Conservation (phyloP, 768 basidiomycete species). For the Rickenella mellea region DNA sequence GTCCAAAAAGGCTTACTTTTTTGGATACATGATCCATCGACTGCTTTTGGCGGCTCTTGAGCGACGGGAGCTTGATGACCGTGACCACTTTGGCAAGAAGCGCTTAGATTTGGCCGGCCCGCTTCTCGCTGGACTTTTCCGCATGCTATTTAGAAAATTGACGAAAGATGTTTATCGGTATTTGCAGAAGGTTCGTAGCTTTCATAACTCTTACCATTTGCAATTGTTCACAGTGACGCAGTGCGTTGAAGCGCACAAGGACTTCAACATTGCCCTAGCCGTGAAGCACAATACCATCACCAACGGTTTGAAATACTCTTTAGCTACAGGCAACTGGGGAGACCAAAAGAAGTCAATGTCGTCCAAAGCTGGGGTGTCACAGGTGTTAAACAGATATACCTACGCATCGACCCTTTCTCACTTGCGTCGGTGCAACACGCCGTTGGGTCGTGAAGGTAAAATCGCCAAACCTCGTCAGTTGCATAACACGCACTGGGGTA, state of each 20-base stretch:
- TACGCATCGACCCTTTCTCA: conserved; percentile 98
- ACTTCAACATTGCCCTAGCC: conserved; percentile 84
- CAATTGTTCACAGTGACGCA: conserved; percentile 22
- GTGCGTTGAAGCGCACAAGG: conserved; percentile 95
- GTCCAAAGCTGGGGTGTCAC: conserved; percentile 96
- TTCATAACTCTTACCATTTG: neutral
- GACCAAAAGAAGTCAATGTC: conserved; percentile 99
- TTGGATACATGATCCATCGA: conserved; percentile 99
- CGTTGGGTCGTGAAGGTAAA: conserved; percentile 95
- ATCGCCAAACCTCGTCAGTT: conserved; percentile 98
- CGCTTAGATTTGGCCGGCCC: conserved; percentile 94
- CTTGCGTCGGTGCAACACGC: conserved; percentile 95
- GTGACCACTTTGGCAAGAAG: conserved; percentile 99
- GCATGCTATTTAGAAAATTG: conserved; percentile 93
- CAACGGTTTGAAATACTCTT: conserved; percentile 94
- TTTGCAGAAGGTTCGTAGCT: conserved; percentile 73
- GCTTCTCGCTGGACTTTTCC: conserved; percentile 90
- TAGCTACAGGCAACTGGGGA: conserved; percentile 99
- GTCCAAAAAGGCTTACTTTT: conserved; percentile 98
- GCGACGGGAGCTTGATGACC: conserved; percentile 92
- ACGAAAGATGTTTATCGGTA: conserved; percentile 97
- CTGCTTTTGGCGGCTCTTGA: conserved; percentile 89
- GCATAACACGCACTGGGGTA: conserved; percentile 99
- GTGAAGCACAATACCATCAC: conserved; percentile 97
- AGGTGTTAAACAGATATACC: conserved; percentile 96